Percentiles rank a stretch among this genome's conserved stretches.
phyloP scores from a whole-genome alignment of 140 eudicot genomes.

The Cichorium intybus region DNA sequence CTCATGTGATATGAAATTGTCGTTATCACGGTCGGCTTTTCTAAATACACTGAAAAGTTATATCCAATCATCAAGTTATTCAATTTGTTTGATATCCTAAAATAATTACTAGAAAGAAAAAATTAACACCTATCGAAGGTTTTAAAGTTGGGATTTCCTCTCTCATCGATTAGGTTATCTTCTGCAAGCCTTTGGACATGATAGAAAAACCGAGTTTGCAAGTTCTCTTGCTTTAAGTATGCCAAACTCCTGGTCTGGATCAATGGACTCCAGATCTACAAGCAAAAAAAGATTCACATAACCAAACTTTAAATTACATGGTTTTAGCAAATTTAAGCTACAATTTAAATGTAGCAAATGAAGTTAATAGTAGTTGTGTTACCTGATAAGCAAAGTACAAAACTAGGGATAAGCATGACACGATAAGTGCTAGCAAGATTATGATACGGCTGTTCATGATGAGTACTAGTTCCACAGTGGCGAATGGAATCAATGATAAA shows the following conservation, averaged over 20 bases:
- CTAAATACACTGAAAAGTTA: not conserved
- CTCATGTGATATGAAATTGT: not conserved
- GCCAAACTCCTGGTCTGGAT: slow-evolving; percentile 18
- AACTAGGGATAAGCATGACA: slow-evolving; percentile 1
- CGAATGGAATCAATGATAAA: slow-evolving; percentile 25
- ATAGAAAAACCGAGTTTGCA: not conserved
- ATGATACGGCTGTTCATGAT: not conserved
- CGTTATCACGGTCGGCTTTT: not conserved
- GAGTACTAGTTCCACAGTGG: not conserved
- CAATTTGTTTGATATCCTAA: not conserved
- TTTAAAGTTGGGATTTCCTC: slow-evolving; percentile 2
- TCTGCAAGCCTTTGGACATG: slow-evolving; percentile 5
- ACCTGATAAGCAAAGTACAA: slow-evolving; percentile 18
- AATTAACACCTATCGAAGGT: slow-evolving; percentile 8
- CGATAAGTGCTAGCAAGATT: not conserved
- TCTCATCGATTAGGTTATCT: not conserved
- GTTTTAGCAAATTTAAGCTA: not conserved
- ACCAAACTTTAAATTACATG: too few relatives aligned
- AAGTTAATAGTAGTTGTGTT: too few relatives aligned
- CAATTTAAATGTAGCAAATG: too few relatives aligned
- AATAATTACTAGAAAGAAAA: not conserved
- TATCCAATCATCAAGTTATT: not conserved
- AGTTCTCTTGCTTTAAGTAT: slow-evolving; percentile 25
- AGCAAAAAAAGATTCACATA: not conserved
- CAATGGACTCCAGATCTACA: slow-evolving; percentile 18